Evolutionary conservation across 176 grass and related monocot genomes (phyloP).

Genomic region (Hsuehochloa calcarea): DNA sequence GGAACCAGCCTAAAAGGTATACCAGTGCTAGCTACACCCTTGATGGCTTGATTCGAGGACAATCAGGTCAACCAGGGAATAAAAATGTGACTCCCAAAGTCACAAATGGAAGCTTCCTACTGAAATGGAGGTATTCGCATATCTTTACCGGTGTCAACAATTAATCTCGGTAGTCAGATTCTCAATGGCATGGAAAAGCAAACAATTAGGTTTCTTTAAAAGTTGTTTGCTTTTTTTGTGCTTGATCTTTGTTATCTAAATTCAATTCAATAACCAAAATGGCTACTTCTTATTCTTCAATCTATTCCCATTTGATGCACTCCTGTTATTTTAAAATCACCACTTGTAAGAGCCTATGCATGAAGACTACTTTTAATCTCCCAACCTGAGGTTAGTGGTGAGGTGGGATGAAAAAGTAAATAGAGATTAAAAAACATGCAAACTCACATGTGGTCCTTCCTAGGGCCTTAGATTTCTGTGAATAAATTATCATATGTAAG

Average conservation of each 20-base stretch:
- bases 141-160: background rate
- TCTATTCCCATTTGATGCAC: background rate
- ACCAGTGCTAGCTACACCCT: background rate
- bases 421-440: background rate
- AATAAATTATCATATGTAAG: background rate
- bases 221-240: background rate
- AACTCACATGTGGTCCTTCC: background rate
- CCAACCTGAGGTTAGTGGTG: background rate
- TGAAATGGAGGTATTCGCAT: background rate
- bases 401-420: background rate
- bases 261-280: background rate
- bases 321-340: background rate
- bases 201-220: background rate
- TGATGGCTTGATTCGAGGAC: background rate
- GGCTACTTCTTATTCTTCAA: background rate
- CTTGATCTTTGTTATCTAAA: background rate
- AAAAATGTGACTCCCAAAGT: slow-evolving; percentile 4
- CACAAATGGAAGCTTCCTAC: slow-evolving; percentile 4
- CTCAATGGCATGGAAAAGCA: background rate
- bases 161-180: background rate
- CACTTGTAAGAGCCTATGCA: background rate
- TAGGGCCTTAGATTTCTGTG: background rate
- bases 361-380: background rate
- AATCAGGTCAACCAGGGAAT: slow-evolving; percentile 18
- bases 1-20: background rate